These are phyloP conservation scores for Phlegmacium glaucopus DNA, from an alignment of 768 basidiomycete genomes.

Conservation along the genomic window DNA sequence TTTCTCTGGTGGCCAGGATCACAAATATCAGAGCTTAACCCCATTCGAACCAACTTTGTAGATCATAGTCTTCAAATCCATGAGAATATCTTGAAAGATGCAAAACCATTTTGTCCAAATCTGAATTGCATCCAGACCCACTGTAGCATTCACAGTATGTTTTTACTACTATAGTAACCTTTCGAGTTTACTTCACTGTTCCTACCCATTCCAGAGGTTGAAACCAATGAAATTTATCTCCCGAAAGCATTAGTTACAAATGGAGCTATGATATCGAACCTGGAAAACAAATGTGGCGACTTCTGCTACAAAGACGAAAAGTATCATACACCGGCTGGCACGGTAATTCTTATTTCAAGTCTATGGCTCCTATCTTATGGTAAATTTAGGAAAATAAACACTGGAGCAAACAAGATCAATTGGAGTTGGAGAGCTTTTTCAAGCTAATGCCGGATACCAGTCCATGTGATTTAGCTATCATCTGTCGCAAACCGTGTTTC, in stretches of 20 bases:
- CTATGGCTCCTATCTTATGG: background rate
- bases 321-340: background rate
- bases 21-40: constrained; percentile 5
- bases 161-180: background rate
- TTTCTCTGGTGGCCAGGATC: constrained; percentile 34
- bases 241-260: background rate
- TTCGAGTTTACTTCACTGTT: too few species aligned
- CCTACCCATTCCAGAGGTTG: background rate
- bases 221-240: background rate
- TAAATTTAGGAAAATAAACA: constrained; percentile 14
- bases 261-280: background rate
- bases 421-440: constrained; percentile 32
- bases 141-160: constrained; percentile 37
- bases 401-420: constrained; percentile 25
- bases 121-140: constrained; percentile 37
- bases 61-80: constrained; percentile 26
- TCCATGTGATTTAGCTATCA: constrained; percentile 48
- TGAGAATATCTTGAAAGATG: constrained; percentile 26
- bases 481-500: constrained; percentile 45
- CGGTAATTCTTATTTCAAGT: background rate
- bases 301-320: constrained; percentile 4
- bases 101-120: constrained; percentile 41
- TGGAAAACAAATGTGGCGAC: background rate
- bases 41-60: constrained; percentile 8
- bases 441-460: constrained; percentile 40